Conservation (phyloP, 768 basidiomycete genomes). For the Mrakia frigida region DNA sequence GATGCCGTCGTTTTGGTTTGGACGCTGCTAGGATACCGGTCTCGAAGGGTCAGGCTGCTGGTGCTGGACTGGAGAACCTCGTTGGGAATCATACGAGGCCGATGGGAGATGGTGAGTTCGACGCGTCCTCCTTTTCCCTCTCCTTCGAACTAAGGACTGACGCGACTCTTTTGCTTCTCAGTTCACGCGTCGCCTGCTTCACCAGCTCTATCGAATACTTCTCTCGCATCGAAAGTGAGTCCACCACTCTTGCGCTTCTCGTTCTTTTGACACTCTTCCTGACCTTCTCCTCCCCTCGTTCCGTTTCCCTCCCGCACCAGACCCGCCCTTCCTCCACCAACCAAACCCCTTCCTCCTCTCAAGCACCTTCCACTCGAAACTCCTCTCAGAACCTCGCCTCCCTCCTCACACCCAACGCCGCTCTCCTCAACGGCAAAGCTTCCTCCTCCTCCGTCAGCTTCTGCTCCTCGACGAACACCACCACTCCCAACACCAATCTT, state of each 20-base stretch:
- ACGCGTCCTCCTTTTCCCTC: background rate
- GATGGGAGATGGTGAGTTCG: conserved; percentile 15
- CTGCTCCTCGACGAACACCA: background rate
- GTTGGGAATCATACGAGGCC: conserved; percentile 39
- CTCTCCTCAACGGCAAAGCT: conserved; percentile 10
- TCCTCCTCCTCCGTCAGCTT: conserved; percentile 22
- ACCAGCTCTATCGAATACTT: background rate
- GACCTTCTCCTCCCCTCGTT: background rate
- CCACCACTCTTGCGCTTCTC: background rate
- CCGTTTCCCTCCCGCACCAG: background rate
- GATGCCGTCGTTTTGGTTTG: background rate
- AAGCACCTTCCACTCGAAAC: background rate
- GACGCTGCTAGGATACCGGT: conserved; percentile 53
- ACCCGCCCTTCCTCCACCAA: background rate
- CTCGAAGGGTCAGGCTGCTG: conserved; percentile 66
- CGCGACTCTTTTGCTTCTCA: background rate
- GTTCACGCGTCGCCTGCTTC: background rate
- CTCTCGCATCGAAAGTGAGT: background rate
- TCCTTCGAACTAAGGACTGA: background rate
- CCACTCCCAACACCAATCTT: background rate
- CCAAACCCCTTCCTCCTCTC: background rate
- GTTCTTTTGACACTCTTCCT: background rate
- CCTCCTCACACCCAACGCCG: conserved; percentile 13
- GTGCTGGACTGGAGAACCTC: conserved; percentile 60
- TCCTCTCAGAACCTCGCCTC: conserved; percentile 10